Evolutionary conservation across 2,329 filamentous ascomycete species (phyloP), one percentile per base, ranked within the genome.

Genomic region (Hirsutella minnesotensis): DNA sequence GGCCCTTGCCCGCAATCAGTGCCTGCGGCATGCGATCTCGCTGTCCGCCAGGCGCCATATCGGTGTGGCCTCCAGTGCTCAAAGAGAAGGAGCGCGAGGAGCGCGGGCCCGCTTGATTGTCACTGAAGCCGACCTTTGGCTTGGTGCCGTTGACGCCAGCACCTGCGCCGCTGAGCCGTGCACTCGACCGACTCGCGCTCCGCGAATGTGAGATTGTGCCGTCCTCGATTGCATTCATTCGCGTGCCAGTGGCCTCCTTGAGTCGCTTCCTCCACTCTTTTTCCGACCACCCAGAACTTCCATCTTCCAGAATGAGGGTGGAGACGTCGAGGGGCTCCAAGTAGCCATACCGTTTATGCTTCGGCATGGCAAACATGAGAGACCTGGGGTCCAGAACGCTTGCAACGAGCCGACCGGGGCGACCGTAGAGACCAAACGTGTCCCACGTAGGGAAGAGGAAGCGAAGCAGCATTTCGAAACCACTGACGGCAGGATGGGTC

Each of bases 311-410:
- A 47, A 98, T 88, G 35, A 96, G 67, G 42, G 75, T 74, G 4
- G 82, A 80, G 15, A 96, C 86, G 57, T 98, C 92, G 44, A 89
- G 65, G 30, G 88, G 79, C 55, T 96, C 92, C 21, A 98, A 66
- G 55, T 96, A 96, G 1, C 90, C 89, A 55, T 94, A 94, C 49
- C 85, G 77, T 42, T 81, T 79, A 52, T 92, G 80, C 53, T 85
- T 86, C 0, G 92, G 90, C 81, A 98, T 94, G 5, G 89, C 92
- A 61, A 96, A 98, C 92, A 98, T 98, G 50, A 98, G 72, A 44
- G 92, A 94, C 38, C 87, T 79, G 4, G 85, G 72, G 61, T 96
- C 89, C 37, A 89, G 75, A 0, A 85, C 82, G 56, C 94, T 94
- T 3, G 92, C 87, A 29, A 95, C 81, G 37, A 98, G 71, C 47